Evolutionary conservation across 768 basidiomycete species (phyloP).

Genomic region (Phlebiopsis flavidoalba): DNA sequence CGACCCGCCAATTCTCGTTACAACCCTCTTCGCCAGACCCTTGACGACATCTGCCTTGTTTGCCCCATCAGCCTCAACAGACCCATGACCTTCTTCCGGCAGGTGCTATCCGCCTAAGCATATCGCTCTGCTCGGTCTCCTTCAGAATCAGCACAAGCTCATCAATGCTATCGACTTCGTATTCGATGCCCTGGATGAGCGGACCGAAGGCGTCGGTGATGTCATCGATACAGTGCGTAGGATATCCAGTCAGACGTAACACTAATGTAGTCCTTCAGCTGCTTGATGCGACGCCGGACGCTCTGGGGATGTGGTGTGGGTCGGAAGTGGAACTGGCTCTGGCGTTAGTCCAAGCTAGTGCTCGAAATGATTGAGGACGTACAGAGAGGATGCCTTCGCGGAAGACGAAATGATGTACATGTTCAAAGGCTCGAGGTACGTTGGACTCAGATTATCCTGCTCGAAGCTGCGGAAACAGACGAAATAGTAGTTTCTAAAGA

Average conservation of each 20-base stretch:
- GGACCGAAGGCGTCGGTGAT: constrained; percentile 99
- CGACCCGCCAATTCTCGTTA: constrained; percentile 98
- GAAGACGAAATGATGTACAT: constrained; percentile 99
- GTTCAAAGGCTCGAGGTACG: constrained; percentile 95
- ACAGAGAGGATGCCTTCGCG: constrained; percentile 94
- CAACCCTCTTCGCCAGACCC: constrained; percentile 95
- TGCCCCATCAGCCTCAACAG: constrained; percentile 92
- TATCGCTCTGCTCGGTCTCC: constrained; percentile 95
- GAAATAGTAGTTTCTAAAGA: constrained; percentile 97
- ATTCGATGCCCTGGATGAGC: constrained; percentile 96
- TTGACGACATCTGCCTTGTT: constrained; percentile 99
- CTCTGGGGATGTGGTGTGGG: constrained; percentile 97
- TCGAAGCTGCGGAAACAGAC: constrained; percentile 99
- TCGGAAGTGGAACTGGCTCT: constrained; percentile 85
- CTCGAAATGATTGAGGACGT: constrained; percentile 1
- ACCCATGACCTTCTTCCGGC: constrained; percentile 99
- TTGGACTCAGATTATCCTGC: constrained; percentile 96
- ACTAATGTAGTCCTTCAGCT: constrained; percentile 97
- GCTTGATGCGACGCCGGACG: constrained; percentile 95
- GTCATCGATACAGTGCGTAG: constrained; percentile 97
- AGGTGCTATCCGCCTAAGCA: constrained; percentile 94
- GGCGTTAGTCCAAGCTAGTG: background rate
- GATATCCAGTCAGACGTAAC: constrained; percentile 99
- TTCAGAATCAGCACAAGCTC: constrained; percentile 96
- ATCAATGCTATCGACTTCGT: constrained; percentile 98